Base-by-base conservation (phyloP, 2,329 filamentous ascomycete species). In the Trichophyton simii region DNA sequence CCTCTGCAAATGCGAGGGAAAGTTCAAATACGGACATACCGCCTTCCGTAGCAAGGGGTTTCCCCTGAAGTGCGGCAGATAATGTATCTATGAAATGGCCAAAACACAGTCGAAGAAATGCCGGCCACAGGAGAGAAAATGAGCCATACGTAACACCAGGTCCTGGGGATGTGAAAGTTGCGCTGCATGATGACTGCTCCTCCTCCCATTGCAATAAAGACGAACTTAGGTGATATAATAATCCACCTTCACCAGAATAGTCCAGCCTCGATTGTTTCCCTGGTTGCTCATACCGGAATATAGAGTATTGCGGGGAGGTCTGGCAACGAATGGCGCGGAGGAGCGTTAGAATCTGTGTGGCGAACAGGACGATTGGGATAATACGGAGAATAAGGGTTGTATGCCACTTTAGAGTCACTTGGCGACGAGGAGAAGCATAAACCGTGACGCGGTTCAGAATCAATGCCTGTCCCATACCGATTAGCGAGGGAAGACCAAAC, bases 21-120 rank as follows among this genome's bases (percentile, higher is more conserved):
- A 96, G 91, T 72, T 99, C 94, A 68, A 97, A 96, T 1, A 96
- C 82, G 0, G 91, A 96, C 89, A 97, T 96, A 18, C 91, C 91
- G 1, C 90, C 95, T 75, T 97, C 94, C 0, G 89, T 87, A 65
- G 88, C 83, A 0, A 89, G 83, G 1, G 84, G 82, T 1, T 88
- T 84, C 36, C 92, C 92, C 72, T 96, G 90, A 5, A 97, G 81
- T 8, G 92, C 89, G 72, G 90, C 95, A 3, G 87, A 87, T 8
- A 97, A 76, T 0, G 89, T 94, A 73, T 97, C 94, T 20, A 96
- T 77, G 67, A 97, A 92, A 70, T 96, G 89, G 67, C 90, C 91
- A 1, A 86, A 74, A 65, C 82, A 84, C 7, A 87, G 69, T 3
- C 74, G 69, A 59, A 79, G 65, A 63, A 81, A 81, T 2, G 78